These are phyloP conservation scores for Rosa chinensis DNA, from an alignment of 306 rosid genomes.

Conservation along the genomic window DNA sequence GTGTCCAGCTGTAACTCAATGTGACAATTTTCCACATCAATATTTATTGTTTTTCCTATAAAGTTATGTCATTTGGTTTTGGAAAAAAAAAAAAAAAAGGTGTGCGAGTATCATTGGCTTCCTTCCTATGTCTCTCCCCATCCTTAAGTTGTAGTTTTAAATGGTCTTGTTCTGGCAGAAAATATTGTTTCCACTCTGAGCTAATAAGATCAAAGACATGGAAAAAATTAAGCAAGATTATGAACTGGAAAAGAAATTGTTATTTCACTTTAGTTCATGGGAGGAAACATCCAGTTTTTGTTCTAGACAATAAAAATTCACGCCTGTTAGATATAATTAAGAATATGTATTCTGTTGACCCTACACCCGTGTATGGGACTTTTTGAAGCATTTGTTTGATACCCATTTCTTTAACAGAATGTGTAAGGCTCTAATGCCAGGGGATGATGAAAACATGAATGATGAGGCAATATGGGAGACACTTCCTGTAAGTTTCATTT, in stretches of 20 bases:
- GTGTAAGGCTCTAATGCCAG: conserved; percentile 97
- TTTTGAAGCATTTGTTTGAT: conserved; percentile 20
- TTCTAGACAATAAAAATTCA: not conserved
- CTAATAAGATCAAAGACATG: not conserved
- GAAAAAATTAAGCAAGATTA: not conserved
- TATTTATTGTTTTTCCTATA: not conserved
- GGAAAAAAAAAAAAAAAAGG: not conserved
- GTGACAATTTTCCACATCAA: not conserved
- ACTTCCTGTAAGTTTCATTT: conserved; percentile 73
- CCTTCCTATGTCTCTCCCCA: not conserved
- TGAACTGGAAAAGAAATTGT: not conserved
- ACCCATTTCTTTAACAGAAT: conserved; percentile 55
- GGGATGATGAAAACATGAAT: conserved; percentile 85
- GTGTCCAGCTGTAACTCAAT: not conserved
- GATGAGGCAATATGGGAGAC: conserved; percentile 97
- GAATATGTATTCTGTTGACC: not conserved
- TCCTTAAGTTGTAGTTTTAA: not conserved
- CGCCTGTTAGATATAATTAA: not conserved
- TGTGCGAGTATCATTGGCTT: not conserved
- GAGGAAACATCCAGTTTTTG: not conserved
- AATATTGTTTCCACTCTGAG: not conserved
- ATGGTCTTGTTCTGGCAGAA: not conserved
- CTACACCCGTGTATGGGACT: not conserved
- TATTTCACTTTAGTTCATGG: not conserved
- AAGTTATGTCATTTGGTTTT: not conserved